Conservation (phyloP, 768 basidiomycete species). For the Hericium coralloides region DNA sequence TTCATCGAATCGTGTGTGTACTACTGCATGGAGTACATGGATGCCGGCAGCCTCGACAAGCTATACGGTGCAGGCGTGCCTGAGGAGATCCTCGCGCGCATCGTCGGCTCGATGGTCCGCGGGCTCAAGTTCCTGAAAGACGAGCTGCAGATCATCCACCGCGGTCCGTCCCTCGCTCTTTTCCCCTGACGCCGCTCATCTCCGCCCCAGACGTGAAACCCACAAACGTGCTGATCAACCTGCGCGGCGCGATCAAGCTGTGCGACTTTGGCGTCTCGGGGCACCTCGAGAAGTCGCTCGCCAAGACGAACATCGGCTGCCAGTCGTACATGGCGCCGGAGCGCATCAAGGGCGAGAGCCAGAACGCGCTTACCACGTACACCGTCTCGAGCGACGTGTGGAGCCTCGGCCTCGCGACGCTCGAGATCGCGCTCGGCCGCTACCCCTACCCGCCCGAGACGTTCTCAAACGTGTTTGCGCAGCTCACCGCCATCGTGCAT, state of each 20-base stretch:
- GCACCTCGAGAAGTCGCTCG: constrained; percentile 90
- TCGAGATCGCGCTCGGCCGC: constrained; percentile 82
- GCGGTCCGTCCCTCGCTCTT: constrained; percentile 33
- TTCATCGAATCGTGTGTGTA: constrained; percentile 99
- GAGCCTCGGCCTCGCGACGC: constrained; percentile 90
- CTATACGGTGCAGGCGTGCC: constrained; percentile 43
- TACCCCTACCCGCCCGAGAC: constrained; percentile 99
- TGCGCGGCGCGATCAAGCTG: constrained; percentile 83
- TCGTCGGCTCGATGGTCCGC: constrained; percentile 74
- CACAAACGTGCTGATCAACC: constrained; percentile 87
- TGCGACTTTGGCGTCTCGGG: constrained; percentile 99
- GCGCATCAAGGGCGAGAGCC: constrained; percentile 91
- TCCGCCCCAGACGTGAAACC: constrained; percentile 71
- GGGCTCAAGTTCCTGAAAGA: constrained; percentile 96
- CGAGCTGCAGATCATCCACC: constrained; percentile 78
- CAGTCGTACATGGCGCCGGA: constrained; percentile 99
- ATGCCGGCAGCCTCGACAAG: constrained; percentile 92
- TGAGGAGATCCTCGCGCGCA: constrained; percentile 76
- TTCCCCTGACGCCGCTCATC: not conserved
- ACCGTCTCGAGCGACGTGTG: constrained; percentile 97
- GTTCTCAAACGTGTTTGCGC: constrained; percentile 94
- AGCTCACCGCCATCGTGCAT: constrained; percentile 92
- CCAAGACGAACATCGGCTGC: constrained; percentile 98
- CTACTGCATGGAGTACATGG: constrained; percentile 99
- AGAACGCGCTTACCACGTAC: constrained; percentile 79